Conservation (phyloP, 192 early-diverging fungal species). For the Dispira parvispora region DNA sequence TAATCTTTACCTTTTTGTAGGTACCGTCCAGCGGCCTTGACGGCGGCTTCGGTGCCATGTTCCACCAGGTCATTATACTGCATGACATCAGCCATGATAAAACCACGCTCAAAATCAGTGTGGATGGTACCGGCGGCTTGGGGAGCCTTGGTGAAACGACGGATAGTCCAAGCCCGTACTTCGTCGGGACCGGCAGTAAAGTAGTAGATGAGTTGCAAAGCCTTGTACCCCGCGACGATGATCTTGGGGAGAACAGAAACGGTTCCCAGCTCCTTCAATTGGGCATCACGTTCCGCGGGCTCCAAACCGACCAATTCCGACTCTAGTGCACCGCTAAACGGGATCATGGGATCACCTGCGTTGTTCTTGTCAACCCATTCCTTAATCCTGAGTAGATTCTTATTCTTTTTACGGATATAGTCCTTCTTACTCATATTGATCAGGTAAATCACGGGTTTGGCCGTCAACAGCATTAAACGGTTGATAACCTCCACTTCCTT, state of each 20-base stretch:
- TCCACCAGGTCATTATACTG: conserved; percentile 73
- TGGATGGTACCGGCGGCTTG: conserved; percentile 92
- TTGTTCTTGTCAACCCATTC: conserved; percentile 84
- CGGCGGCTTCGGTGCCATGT: conserved; percentile 65
- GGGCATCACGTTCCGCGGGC: conserved; percentile 33
- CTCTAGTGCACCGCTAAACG: conserved; percentile 79
- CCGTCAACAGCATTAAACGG: conserved; percentile 66
- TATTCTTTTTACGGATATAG: conserved; percentile 89
- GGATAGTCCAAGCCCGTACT: conserved; percentile 86
- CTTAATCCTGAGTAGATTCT: conserved; percentile 79
- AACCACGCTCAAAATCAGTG: conserved; percentile 64
- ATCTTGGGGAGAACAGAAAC: conserved; percentile 73
- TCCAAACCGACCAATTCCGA: conserved; percentile 33
- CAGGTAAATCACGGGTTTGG: conserved; percentile 93
- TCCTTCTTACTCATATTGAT: conserved; percentile 82
- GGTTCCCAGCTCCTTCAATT: conserved; percentile 46
- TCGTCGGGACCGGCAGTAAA: conserved; percentile 87
- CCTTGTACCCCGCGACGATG: conserved; percentile 76
- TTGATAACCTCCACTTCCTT: conserved; percentile 91
- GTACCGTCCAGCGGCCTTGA: conserved; percentile 86
- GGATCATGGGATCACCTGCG: conserved; percentile 78
- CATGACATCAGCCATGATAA: conserved; percentile 92
- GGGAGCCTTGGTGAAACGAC: conserved; percentile 65
- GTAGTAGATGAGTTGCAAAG: conserved; percentile 80
- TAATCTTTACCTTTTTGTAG: conserved; percentile 84